Conservation (phyloP, 257 asterid species). For the Solanum lycopersicoides region DNA sequence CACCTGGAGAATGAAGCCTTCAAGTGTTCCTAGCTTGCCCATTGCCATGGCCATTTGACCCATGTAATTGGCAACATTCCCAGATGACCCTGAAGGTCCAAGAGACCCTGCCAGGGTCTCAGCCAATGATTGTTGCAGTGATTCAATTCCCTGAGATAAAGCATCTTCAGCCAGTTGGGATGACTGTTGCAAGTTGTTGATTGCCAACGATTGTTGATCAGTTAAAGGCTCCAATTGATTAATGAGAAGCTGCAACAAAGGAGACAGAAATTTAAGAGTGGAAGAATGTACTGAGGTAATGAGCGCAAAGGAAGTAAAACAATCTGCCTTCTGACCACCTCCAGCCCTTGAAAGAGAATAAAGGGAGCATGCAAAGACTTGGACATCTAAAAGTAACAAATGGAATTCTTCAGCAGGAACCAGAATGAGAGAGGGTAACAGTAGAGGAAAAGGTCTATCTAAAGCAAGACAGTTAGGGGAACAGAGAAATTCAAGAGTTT, state of each 20-base stretch:
- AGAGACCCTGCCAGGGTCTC: conserved; percentile 86
- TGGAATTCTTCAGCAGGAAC: background rate
- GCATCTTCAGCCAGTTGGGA: conserved; percentile 94
- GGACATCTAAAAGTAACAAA: background rate
- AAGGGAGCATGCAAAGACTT: background rate
- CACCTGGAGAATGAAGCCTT: conserved; percentile 93
- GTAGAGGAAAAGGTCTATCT: background rate
- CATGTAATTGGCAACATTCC: conserved; percentile 88
- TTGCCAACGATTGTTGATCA: conserved; percentile 70
- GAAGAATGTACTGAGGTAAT: background rate
- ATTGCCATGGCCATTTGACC: conserved; percentile 99
- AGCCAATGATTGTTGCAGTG: conserved; percentile 81
- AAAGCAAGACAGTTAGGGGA: background rate
- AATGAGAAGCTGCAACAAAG: conserved; percentile 57
- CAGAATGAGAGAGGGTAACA: background rate
- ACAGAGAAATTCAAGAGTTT: background rate
- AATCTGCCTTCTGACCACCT: background rate
- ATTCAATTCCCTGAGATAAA: conserved; percentile 91
- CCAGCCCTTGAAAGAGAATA: background rate
- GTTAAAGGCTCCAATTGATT: conserved; percentile 92
- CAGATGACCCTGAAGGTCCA: conserved; percentile 67
- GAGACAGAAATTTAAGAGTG: background rate
- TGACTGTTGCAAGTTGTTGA: conserved; percentile 78
- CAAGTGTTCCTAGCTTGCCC: conserved; percentile 89
- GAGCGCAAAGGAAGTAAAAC: background rate